Conservation (phyloP, 495 filamentous ascomycete genomes). For the Parathielavia hyrcaniae region DNA sequence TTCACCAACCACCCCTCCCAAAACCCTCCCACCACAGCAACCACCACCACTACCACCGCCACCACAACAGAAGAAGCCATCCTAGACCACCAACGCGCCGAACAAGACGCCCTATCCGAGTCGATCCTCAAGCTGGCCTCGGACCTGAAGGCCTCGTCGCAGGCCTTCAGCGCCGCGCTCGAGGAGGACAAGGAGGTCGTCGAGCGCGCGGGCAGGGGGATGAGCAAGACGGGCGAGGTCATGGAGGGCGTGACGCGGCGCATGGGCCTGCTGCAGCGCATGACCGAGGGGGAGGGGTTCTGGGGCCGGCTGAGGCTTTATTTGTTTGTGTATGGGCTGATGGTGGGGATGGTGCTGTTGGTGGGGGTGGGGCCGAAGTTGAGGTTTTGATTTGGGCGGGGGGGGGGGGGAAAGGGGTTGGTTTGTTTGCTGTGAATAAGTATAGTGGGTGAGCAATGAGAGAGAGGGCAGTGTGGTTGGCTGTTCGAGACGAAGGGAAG, state of each 20-base stretch:
- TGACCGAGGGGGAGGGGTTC: conserved; percentile 84
- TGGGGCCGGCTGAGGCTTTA: conserved; percentile 81
- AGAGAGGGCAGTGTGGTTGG: no score
- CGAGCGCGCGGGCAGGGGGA: conserved; percentile 58
- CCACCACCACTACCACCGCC: conserved; percentile 18
- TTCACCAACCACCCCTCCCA: conserved; percentile 27
- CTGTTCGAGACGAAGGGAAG: no score
- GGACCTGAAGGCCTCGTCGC: conserved; percentile 67
- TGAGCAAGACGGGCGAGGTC: conserved; percentile 66
- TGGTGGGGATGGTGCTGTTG: conserved; percentile 64
- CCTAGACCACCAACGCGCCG: conserved; percentile 63
- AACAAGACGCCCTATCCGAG: conserved; percentile 78
- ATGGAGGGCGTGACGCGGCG: conserved; percentile 67
- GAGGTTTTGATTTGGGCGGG: conserved; percentile 54
- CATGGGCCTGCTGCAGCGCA: conserved; percentile 65
- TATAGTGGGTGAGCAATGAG: background rate
- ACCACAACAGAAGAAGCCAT: conserved; percentile 52
- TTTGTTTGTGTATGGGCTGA: conserved; percentile 71
- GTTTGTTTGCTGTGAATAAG: no score
- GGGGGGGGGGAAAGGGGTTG: background rate
- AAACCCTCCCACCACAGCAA: background rate
- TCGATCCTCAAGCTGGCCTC: conserved; percentile 72
- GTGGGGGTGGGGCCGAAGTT: conserved; percentile 81
- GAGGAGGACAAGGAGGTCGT: conserved; percentile 67
- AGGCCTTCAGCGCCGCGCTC: conserved; percentile 62